Percentiles rank a stretch among this genome's conserved stretches.
phyloP scores from a whole-genome alignment of 345 rosid species.

The Salix udensis region DNA sequence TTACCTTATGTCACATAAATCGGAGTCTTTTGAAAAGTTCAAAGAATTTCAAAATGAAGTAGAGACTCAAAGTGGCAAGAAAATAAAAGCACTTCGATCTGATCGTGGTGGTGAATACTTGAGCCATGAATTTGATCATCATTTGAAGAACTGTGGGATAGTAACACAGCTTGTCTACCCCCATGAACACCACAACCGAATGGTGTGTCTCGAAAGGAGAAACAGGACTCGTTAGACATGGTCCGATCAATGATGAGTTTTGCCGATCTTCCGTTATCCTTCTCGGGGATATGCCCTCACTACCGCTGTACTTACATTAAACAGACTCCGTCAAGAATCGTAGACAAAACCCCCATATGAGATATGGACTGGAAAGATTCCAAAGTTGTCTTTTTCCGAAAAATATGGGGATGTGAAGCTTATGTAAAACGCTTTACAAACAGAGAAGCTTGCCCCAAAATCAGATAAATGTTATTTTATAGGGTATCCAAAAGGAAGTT shows the following conservation, averaged over 20 bases:
- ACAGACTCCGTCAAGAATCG: not conserved
- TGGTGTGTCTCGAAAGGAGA: too few relatives aligned
- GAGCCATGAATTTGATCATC: not conserved
- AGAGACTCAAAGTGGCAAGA: not conserved
- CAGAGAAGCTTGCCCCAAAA: too few relatives aligned
- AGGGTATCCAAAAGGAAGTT: not conserved
- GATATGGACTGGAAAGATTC: not conserved
- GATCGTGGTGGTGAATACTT: not conserved
- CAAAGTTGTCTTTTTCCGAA: not conserved
- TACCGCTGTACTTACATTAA: not conserved
- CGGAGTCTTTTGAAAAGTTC: not conserved
- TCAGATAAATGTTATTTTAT: too few relatives aligned
- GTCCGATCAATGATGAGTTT: not conserved
- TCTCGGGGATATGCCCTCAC: not conserved
- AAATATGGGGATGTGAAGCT: slow-evolving; percentile 1
- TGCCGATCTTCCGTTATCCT: not conserved
- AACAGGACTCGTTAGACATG: too few relatives aligned
- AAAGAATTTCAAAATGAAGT: not conserved
- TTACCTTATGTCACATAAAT: not conserved
- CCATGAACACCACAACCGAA: not conserved
- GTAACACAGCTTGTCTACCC: not conserved
- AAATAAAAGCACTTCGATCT: not conserved
- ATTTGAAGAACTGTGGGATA: not conserved
- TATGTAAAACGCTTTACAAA: not conserved
- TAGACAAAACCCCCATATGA: slow-evolving; percentile 1